A percentile compares a stretch with the other conserved stretches of the same genome.
phyloP scores from a whole-genome alignment of 495 filamentous ascomycete species.

The Penicillium paxilli region DNA sequence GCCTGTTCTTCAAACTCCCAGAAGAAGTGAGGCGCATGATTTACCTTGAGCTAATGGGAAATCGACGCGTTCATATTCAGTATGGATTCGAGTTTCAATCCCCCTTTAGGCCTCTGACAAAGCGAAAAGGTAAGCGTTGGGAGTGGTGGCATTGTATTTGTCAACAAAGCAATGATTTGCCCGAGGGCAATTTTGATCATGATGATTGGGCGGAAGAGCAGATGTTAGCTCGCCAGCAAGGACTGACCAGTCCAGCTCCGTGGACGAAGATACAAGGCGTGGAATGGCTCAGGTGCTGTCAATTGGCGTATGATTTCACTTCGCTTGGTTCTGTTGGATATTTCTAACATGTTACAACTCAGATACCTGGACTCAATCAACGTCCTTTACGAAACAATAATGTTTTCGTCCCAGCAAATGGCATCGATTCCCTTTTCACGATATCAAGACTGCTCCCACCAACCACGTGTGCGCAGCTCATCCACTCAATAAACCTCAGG shows the following conservation, averaged over 20 bases:
- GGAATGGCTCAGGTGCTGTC: slow-evolving; percentile 18
- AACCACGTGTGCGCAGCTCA: slow-evolving; percentile 1
- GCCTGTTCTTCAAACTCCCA: slow-evolving; percentile 10
- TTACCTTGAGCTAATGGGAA: slow-evolving; percentile 19
- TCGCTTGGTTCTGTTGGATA: background rate
- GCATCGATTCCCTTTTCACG: slow-evolving; percentile 8
- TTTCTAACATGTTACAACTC: background rate
- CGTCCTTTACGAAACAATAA: slow-evolving; percentile 16
- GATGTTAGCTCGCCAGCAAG: background rate
- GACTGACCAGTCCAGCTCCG: background rate
- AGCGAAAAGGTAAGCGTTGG: slow-evolving; percentile 6
- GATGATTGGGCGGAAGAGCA: background rate
- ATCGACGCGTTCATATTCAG: slow-evolving; percentile 15
- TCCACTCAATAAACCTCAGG: slow-evolving; percentile 13
- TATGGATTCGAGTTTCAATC: slow-evolving; percentile 8
- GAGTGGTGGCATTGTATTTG: slow-evolving; percentile 18
- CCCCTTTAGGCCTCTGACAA: slow-evolving; percentile 6
- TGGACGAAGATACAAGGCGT: slow-evolving; percentile 8
- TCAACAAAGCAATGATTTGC: background rate
- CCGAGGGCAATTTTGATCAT: slow-evolving; percentile 1
- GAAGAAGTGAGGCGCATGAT: slow-evolving; percentile 10
- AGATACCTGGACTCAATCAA: slow-evolving; percentile 18
- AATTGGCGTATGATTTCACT: slow-evolving; percentile 13
- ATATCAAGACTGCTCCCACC: slow-evolving; percentile 10
- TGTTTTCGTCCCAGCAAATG: slow-evolving; percentile 5